Percentiles rank a stretch among this genome's conserved stretches.
phyloP scores from a whole-genome alignment of 176 grass and related monocot genomes.

The Raddia guianensis region DNA sequence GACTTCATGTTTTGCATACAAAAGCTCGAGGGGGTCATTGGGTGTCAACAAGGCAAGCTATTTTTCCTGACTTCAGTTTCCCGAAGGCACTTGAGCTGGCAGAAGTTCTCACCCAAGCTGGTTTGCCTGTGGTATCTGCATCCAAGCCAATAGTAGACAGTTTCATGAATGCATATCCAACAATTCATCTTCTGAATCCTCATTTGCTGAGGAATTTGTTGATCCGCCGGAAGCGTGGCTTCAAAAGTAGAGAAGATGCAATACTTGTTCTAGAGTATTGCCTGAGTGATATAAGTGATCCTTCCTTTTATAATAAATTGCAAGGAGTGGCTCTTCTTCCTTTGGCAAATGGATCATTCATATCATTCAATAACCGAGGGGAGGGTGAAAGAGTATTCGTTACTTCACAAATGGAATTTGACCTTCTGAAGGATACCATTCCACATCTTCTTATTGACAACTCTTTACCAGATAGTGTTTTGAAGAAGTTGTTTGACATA shows the following conservation, averaged over 20 bases:
- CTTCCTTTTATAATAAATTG: conserved; percentile 69
- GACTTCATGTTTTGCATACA: conserved; percentile 78
- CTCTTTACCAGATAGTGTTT: conserved; percentile 73
- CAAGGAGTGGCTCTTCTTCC: conserved; percentile 86
- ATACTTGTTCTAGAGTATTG: conserved; percentile 90
- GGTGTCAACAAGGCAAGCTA: conserved; percentile 88
- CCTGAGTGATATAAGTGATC: conserved; percentile 70
- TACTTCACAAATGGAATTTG: conserved; percentile 72
- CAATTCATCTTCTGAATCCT: conserved; percentile 86
- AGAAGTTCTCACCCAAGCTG: conserved; percentile 87
- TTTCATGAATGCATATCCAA: conserved; percentile 73
- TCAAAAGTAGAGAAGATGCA: conserved; percentile 76
- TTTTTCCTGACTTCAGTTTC: conserved; percentile 93
- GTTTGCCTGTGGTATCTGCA: conserved; percentile 76
- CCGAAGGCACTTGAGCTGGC: conserved; percentile 67
- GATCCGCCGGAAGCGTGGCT: conserved; percentile 76
- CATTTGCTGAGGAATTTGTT: conserved; percentile 83
- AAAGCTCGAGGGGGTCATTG: conserved; percentile 95
- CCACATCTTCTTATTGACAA: conserved; percentile 87
- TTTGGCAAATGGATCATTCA: conserved; percentile 88
- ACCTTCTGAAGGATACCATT: conserved; percentile 75
- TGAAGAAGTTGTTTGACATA: conserved; percentile 77
- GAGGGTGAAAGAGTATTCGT: conserved; percentile 89
- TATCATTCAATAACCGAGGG: conserved; percentile 67
- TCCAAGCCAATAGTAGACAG: conserved; percentile 80